Percentiles rank a stretch among this genome's conserved stretches.
Conservation (phyloP, 2,329 filamentous ascomycete genomes). For the Ceratocystis ficicola region DNA sequence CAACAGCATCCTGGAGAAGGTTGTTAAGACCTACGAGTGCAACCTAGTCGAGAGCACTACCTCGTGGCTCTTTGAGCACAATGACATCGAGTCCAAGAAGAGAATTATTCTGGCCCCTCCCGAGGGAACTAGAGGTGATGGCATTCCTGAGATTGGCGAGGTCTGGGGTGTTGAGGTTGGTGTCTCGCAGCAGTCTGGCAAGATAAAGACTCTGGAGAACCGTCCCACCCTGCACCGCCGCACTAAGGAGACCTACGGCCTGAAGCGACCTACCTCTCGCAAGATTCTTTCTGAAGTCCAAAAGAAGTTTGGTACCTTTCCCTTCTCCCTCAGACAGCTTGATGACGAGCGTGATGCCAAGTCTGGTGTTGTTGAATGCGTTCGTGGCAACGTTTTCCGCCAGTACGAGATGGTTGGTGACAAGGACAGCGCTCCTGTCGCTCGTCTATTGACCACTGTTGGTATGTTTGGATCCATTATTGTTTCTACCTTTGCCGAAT, state of each 20-base stretch:
- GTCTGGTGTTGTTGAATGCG: constrained; percentile 90
- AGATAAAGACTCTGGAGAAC: constrained; percentile 84
- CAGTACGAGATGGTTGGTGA: constrained; percentile 95
- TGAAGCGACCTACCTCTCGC: constrained; percentile 89
- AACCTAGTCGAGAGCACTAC: constrained; percentile 96
- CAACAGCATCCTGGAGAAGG: constrained; percentile 75
- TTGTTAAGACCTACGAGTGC: constrained; percentile 81
- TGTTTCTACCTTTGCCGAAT: not conserved
- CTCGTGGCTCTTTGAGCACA: constrained; percentile 89
- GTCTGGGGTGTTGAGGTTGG: constrained; percentile 98
- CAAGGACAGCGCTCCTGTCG: constrained; percentile 76
- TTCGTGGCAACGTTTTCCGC: constrained; percentile 80
- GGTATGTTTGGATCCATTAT: constrained; percentile 50
- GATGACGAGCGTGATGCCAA: constrained; percentile 95
- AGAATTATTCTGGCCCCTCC: constrained; percentile 88
- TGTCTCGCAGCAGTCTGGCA: constrained; percentile 78
- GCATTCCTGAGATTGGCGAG: constrained; percentile 74
- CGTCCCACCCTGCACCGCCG: constrained; percentile 86
- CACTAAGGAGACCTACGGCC: constrained; percentile 77
- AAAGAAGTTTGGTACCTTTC: constrained; percentile 95
- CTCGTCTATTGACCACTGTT: constrained; percentile 77
- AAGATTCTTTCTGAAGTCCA: constrained; percentile 88
- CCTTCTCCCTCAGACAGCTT: constrained; percentile 92
- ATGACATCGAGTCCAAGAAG: constrained; percentile 95
- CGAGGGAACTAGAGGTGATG: constrained; percentile 84